Percentiles rank a stretch among this genome's conserved stretches.
Conservation (phyloP, 345 rosid genomes). For the Isatis tinctoria region DNA sequence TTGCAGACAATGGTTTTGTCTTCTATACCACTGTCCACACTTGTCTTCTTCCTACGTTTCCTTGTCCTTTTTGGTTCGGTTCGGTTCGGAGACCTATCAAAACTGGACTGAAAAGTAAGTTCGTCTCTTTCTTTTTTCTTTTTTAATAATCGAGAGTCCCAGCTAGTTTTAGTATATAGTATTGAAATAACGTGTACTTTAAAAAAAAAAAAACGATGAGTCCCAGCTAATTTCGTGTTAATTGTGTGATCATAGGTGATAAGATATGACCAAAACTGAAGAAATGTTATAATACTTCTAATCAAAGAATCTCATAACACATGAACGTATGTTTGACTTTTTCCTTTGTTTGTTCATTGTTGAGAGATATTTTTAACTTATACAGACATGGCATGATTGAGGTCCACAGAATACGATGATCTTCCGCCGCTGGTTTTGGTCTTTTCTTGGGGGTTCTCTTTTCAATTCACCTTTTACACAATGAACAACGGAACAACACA, state of each 20-base stretch:
- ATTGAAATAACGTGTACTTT: too few relatives aligned
- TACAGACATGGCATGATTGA: neutral
- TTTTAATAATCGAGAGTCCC: neutral
- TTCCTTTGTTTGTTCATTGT: neutral
- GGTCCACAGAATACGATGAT: neutral
- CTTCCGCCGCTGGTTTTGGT: constrained; percentile 28
- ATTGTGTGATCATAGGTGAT: neutral
- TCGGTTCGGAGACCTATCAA: neutral
- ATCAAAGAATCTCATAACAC: neutral
- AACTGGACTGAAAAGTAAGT: neutral
- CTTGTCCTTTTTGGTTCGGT: neutral
- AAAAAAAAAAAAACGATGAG: too few relatives aligned
- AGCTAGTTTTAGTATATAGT: too few relatives aligned
- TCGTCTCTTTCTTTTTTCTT: neutral
- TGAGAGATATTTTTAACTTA: neutral
- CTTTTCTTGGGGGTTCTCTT: neutral
- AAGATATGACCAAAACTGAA: neutral
- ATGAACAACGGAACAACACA: too few relatives aligned
- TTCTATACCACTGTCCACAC: neutral
- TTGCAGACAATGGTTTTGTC: constrained; percentile 20
- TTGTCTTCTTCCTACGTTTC: constrained; percentile 11
- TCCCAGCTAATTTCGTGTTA: neutral
- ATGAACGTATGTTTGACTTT: neutral
- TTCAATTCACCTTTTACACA: too few relatives aligned
- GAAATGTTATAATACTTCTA: neutral